Base-by-base conservation (phyloP, 2,329 filamentous ascomycete genomes). In the Lecanicillium sp. region DNA sequence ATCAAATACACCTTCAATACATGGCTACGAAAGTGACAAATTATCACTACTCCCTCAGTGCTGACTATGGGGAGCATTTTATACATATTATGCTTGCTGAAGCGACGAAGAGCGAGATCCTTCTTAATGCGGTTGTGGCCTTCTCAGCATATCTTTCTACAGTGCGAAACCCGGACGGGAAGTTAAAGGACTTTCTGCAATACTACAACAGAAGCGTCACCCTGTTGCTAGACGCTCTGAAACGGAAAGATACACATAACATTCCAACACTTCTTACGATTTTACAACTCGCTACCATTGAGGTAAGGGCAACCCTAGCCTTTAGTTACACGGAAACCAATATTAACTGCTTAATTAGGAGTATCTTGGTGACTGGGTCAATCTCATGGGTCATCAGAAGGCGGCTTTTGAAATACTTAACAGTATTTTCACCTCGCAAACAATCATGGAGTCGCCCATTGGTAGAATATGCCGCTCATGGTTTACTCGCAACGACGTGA, bases 301-400 rank as follows among this genome's bases (percentile, higher is more conserved):
- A 98, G 76, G 88, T 94, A 69, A 54, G 67, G 2, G 25, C 9
- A 6, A 15, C 2, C 2, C 17, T 25, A 11, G 9, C n/a, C 9
- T 19, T 10, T 14, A 5, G 27, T 17, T 5, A 15, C 10, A 4
- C 12, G 17, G 17, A 35, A 19, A 19, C 3, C 5, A 8, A 4
- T 13, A 11, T 28, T 29, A 34, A 20, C 41, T 15, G n/a, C 14
- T 28, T 31, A 20, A 19, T 9, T 37, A 95, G 87, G 92, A 97
- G 62, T 94, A 88, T 52, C 72, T 97, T 33, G 92, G 92, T 11
- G 92, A 98, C 56, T 97, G 88, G 88, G 79, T 94, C 38, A 96
- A 94, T 52, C 69, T 97, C 13, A 82, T 92, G 61, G 86, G 88
- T 17, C 92, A 97, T 57, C 89, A 96, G 57, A 87, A 84, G 55